These are phyloP conservation scores for Arthrobotrys megalospora DNA, from an alignment of 2,329 filamentous ascomycete species.

Conservation along the genomic window DNA sequence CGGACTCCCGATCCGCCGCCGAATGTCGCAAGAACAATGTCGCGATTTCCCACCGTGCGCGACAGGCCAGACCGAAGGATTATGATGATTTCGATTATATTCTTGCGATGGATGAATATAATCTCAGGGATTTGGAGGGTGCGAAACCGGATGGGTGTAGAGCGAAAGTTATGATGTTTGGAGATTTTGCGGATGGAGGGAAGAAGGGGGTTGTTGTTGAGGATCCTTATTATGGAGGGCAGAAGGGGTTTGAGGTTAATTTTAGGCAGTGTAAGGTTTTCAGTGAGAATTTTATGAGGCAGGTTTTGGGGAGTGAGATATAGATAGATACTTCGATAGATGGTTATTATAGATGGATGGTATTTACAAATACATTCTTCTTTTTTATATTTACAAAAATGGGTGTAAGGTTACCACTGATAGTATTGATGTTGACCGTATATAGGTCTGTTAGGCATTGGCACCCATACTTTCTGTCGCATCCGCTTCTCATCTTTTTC, in stretches of 20 bases:
- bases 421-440: conserved; percentile 90
- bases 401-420: conserved; percentile 76
- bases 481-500: conserved; percentile 83
- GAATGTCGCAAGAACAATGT: conserved; percentile 77
- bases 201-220: conserved; percentile 79
- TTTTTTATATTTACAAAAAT: conserved; percentile 39
- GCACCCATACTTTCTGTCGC: conserved; percentile 85
- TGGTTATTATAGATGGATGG: conserved; percentile 5
- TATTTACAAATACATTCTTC: conserved; percentile 24
- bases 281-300: conserved; percentile 80
- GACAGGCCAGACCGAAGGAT: conserved; percentile 74
- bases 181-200: conserved; percentile 76
- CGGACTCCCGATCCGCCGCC: conserved; percentile 81
- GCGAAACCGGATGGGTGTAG: conserved; percentile 72
- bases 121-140: conserved; percentile 79
- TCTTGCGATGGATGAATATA: conserved; percentile 91
- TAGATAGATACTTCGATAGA: not conserved
- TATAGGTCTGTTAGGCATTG: conserved; percentile 87
- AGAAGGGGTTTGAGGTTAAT: conserved; percentile 84
- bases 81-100: conserved; percentile 92
- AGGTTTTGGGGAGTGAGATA: conserved; percentile 70
- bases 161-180: conserved; percentile 80
- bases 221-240: conserved; percentile 94
- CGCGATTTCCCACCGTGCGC: conserved; percentile 79
- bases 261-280: conserved; percentile 87